These are phyloP conservation scores for Scedosporium aurantiacum DNA, from an alignment of 2,329 filamentous ascomycete species.

Conservation along the genomic window DNA sequence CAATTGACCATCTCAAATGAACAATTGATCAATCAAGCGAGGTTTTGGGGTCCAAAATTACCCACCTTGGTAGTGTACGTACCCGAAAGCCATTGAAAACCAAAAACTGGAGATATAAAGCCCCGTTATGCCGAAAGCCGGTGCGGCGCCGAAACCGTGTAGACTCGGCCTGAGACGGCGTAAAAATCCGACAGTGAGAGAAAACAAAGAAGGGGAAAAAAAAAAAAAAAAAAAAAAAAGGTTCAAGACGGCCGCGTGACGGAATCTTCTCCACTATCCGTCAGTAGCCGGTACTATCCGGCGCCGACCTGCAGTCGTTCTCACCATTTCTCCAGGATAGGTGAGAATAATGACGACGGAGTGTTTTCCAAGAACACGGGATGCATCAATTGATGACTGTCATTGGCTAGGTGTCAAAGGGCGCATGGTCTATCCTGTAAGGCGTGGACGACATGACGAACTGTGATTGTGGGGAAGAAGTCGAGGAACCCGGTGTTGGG, in stretches of 20 bases:
- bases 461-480: no score
- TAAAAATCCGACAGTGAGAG: background rate
- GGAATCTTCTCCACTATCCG: slow-evolving; percentile 1
- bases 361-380: no score
- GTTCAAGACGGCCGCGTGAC: background rate
- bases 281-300: slow-evolving; percentile 3
- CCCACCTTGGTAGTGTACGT: background rate
- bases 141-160: background rate
- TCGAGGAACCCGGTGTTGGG: no score
- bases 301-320: background rate
- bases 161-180: background rate
- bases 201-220: background rate
- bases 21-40: background rate
- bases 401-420: no score
- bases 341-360: no score
- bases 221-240: background rate
- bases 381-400: no score
- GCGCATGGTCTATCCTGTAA: no score
- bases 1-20: background rate
- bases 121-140: background rate
- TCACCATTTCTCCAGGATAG: background rate
- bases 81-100: background rate
- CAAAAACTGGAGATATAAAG: background rate
- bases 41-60: no score
- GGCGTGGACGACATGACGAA: no score